Conservation (phyloP, 352 stramenopile species). For the Globisporangium emineosum region DNA sequence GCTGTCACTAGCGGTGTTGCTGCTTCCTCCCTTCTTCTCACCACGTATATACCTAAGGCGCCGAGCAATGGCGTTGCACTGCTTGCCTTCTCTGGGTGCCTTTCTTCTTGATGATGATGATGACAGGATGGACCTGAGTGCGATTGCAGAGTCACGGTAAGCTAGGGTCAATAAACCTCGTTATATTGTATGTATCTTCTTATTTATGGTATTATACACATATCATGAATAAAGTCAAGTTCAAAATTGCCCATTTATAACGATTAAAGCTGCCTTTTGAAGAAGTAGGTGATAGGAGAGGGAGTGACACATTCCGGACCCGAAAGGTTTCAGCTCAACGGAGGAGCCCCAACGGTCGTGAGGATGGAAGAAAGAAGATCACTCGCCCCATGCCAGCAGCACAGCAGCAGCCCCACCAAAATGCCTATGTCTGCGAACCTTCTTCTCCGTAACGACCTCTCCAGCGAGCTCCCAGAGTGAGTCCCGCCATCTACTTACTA, state of each 20-base stretch:
- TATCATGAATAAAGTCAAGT: too few species aligned
- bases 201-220: too few species aligned
- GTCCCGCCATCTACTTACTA: background rate
- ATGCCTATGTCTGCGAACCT: background rate
- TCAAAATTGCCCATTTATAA: background rate
- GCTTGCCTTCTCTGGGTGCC: background rate
- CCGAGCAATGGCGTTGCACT: too few species aligned
- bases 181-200: background rate
- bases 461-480: background rate
- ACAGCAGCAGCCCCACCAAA: background rate
- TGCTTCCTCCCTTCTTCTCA: background rate
- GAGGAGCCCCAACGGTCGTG: background rate
- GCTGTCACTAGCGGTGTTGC: background rate
- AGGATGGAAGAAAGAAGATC: background rate
- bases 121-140: background rate
- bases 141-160: constrained; percentile 6
- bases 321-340: constrained; percentile 8
- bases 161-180: background rate
- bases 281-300: background rate
- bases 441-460: background rate
- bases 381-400: background rate
- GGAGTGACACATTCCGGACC: background rate
- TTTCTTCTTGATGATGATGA: background rate
- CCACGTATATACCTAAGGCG: too few species aligned
- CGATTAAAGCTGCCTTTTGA: background rate